These are phyloP conservation scores for Alternaria alternata DNA, from an alignment of 2,329 filamentous ascomycete species.

Conservation along the genomic window DNA sequence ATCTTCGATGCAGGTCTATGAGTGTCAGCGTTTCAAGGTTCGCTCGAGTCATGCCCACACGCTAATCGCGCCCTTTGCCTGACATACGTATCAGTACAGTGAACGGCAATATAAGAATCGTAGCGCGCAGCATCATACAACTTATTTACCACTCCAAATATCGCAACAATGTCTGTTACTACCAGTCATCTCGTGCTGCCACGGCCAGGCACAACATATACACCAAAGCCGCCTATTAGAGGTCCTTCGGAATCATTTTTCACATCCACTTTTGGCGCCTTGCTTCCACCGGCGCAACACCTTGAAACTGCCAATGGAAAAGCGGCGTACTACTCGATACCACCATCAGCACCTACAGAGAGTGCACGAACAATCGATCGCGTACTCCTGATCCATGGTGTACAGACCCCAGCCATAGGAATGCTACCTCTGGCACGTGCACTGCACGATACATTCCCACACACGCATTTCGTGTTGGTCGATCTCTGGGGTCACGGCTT, in stretches of 20 bases:
- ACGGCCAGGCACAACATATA: conserved; percentile 27
- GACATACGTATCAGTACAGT: neutral
- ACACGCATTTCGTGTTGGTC: conserved; percentile 54
- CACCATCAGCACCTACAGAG: conserved; percentile 49
- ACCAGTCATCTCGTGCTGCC: conserved; percentile 29
- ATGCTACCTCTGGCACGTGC: conserved; percentile 54
- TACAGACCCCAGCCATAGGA: conserved; percentile 61
- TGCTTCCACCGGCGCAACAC: conserved; percentile 52
- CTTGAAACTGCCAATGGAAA: conserved; percentile 45
- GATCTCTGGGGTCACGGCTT: conserved; percentile 65
- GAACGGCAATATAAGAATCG: neutral
- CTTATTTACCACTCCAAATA: neutral
- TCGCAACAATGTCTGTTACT: neutral
- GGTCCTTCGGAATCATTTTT: conserved; percentile 52
- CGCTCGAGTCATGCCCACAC: neutral
- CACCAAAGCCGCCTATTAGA: conserved; percentile 35
- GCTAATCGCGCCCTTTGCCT: neutral
- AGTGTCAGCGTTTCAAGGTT: neutral
- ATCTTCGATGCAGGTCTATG: neutral
- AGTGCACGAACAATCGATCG: conserved; percentile 18
- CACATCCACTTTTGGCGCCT: conserved; percentile 47
- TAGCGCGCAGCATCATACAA: neutral
- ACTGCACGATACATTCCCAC: conserved; percentile 49
- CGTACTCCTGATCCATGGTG: conserved; percentile 60
- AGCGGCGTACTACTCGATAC: conserved; percentile 54